Evolutionary conservation across 768 basidiomycete species (phyloP).

Genomic region (Leccinellum rugosiceps): DNA sequence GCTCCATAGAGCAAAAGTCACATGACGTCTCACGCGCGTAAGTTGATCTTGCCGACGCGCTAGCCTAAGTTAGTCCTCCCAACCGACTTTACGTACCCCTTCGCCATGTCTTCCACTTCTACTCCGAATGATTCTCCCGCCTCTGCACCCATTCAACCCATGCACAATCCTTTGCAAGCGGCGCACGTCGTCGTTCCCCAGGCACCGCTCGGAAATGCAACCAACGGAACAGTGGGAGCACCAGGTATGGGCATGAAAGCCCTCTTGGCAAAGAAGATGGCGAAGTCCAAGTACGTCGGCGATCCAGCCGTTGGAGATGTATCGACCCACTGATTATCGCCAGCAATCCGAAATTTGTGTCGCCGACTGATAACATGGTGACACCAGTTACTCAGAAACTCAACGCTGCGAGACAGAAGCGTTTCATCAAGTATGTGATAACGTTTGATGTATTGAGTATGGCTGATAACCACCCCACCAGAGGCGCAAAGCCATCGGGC

Average conservation of each 20-base stretch:
- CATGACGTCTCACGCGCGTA: conserved; percentile 28
- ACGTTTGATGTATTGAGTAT: conserved; percentile 2
- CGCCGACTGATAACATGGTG: conserved; percentile 94
- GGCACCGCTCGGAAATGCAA: conserved; percentile 71
- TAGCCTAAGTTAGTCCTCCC: neutral
- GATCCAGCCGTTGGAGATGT: neutral
- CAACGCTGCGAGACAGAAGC: conserved; percentile 87
- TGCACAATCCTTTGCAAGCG: conserved; percentile 82
- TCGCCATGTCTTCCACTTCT: conserved; percentile 51
- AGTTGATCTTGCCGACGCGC: conserved; percentile 25
- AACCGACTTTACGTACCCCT: neutral
- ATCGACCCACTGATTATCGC: conserved; percentile 5
- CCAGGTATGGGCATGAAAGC: conserved; percentile 87
- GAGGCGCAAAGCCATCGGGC: conserved; percentile 58
- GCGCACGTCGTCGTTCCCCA: conserved; percentile 77
- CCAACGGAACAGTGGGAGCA: conserved; percentile 49
- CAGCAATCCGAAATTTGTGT: conserved; percentile 86
- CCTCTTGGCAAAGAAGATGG: conserved; percentile 89
- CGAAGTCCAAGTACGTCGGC: conserved; percentile 73
- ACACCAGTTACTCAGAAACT: conserved; percentile 93
- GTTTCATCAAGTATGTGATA: conserved; percentile 76
- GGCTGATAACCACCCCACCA: conserved; percentile 23
- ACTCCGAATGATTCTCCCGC: conserved; percentile 68
- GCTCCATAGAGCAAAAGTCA: conserved; percentile 10
- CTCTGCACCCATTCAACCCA: conserved; percentile 64